Conservation (phyloP, 225 moss, liverwort and hornwort species). For the Marchantia paleacea region DNA sequence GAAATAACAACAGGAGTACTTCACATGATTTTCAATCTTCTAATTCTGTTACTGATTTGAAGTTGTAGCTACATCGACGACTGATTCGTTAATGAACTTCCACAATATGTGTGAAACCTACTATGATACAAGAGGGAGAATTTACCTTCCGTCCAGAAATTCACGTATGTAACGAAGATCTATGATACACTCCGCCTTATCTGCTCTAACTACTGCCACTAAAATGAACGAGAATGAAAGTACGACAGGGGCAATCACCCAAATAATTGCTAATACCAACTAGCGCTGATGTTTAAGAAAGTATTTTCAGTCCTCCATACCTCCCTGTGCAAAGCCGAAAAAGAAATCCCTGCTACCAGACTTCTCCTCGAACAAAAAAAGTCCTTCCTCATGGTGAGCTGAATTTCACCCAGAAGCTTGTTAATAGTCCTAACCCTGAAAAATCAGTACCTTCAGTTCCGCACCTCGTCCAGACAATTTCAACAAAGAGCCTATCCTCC, state of each 20-base stretch:
- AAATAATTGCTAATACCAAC: not conserved
- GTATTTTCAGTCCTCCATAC: not conserved
- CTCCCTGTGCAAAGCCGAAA: not conserved
- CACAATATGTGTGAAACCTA: no score
- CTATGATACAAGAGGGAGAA: not conserved
- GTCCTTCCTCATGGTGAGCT: not conserved
- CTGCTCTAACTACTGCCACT: not conserved
- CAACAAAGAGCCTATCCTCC: not conserved
- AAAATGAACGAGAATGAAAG: not conserved
- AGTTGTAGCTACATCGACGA: no score
- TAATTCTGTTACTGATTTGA: no score
- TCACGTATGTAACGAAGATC: not conserved
- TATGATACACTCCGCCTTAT: not conserved
- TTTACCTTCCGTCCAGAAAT: not conserved
- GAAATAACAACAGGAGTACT: no score
- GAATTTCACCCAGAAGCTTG: not conserved
- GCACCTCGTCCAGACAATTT: no score
- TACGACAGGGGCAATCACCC: not conserved
- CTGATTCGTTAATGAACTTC: no score
- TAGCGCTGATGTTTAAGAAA: not conserved
- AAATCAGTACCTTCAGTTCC: no score
- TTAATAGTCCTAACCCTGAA: no score
- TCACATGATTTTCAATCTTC: no score
- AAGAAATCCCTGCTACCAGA: not conserved
- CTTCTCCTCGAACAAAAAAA: not conserved